Evolutionary conservation across 2,329 filamentous ascomycete genomes (phyloP).

Genomic region (Endothia cerciana): DNA sequence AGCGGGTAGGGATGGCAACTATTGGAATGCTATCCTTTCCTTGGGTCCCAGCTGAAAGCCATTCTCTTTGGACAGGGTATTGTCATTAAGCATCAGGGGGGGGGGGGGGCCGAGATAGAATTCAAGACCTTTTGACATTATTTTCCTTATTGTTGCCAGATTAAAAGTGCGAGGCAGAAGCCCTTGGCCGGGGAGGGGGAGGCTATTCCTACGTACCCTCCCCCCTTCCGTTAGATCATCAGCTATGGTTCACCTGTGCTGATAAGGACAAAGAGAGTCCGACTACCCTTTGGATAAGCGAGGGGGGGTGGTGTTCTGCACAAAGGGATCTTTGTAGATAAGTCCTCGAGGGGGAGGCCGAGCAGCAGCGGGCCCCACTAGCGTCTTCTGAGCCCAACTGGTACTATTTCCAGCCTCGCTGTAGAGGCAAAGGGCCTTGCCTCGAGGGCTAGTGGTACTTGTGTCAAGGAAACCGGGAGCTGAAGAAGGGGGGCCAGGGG

Average conservation of each 20-base stretch:
- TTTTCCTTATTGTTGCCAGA: background rate
- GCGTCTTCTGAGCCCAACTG: conserved; percentile 6
- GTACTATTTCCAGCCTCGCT: conserved; percentile 1
- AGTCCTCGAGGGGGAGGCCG: background rate
- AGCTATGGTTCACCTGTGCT: too few species aligned
- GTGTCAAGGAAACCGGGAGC: background rate
- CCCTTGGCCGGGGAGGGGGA: too few species aligned
- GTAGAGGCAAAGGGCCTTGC: background rate
- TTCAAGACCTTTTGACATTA: conserved; percentile 14
- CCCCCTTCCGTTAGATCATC: too few species aligned
- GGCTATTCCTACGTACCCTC: too few species aligned
- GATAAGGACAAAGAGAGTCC: too few species aligned
- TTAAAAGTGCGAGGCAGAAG: background rate
- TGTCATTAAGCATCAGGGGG: conserved; percentile 11
- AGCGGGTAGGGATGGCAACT: conserved; percentile 26
- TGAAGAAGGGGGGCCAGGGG: background rate
- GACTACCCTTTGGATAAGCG: too few species aligned
- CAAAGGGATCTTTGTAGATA: conserved; percentile 20
- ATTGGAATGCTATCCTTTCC: conserved; percentile 24
- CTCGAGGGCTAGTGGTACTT: background rate
- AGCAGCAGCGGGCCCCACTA: background rate
- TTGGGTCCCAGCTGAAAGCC: conserved; percentile 9
- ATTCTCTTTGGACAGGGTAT: conserved; percentile 18
- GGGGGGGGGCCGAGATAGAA: conserved; percentile 14
- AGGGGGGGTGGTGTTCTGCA: too few species aligned